Conservation (phyloP, 169 alveolate species). For the Ichthyophthirius multifiliis region DNA sequence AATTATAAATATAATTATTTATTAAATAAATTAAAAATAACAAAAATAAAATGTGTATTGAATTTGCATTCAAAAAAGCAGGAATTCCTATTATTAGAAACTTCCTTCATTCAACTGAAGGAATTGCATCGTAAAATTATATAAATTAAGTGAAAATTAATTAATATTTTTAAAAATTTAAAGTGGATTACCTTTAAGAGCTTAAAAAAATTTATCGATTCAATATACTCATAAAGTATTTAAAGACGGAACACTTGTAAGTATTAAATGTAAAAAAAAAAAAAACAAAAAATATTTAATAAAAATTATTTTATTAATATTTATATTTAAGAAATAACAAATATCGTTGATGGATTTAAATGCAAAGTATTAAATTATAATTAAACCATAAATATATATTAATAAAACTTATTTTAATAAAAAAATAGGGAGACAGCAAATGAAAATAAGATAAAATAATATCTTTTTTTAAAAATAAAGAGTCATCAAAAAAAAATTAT, state of each 20-base stretch:
- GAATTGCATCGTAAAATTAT: slow-evolving; percentile 16
- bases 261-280: background rate
- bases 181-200: background rate
- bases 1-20: too few species aligned
- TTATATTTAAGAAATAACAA: too few species aligned
- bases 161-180: background rate
- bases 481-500: too few species aligned
- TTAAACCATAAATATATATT: too few species aligned
- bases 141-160: background rate
- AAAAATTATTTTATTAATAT: too few species aligned
- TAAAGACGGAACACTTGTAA: background rate
- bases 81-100: slow-evolving; percentile 42
- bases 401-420: too few species aligned
- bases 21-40: background rate
- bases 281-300: too few species aligned
- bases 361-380: too few species aligned
- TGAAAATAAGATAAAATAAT: too few species aligned
- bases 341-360: too few species aligned
- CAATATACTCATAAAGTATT: background rate
- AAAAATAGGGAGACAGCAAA: too few species aligned
- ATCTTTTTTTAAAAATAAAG: too few species aligned
- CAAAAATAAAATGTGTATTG: slow-evolving; percentile 32
- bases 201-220: background rate
- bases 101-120: slow-evolving; percentile 45
- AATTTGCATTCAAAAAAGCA: slow-evolving; percentile 45